Base-by-base conservation (phyloP, 2,329 filamentous ascomycete species). In the Sclerotinia borealis region DNA sequence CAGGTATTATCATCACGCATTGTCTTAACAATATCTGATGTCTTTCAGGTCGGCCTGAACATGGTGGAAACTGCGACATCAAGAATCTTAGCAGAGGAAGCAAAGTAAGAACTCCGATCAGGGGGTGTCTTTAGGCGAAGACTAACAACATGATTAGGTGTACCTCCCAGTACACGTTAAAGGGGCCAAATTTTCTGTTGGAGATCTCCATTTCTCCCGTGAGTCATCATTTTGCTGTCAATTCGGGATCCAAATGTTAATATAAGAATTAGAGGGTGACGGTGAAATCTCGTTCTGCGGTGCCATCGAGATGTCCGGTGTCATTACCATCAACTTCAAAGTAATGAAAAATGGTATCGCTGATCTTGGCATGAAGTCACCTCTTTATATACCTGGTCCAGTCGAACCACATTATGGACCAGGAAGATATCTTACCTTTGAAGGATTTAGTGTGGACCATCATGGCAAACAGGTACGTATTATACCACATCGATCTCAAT, bases 231-330 rank as follows among this genome's bases (percentile, higher is more conserved):
- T 27, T 3, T 27, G 29, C 15, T 19, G 25, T 55, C 22, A 19
- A n/a, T 55, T 6, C 19, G 10, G n/a, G 29, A 48, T 29, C 13
- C 13, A n/a, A 13, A 36, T 15, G 7, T 22, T 54, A 19, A 61
- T 36, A 7, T 29, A 50, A 11, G 96, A 95, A 76, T 88, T 85
- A 4, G 90, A 96, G 76, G 92, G 92, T 10, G 92, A 96, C 72
- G 92, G 92, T 8, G 92, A 96, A 74, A 96, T 96, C 65, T 91
- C 87, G 3, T 97, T 92, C 73, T 92, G 89, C 68, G 89, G 89
- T 25, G 93, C 92, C 7, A 97, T 96, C 71, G 93, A 97, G 76
- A 97, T 97, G 90, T 91, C 92, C 0, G 92, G 92, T 5, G 80
- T 91, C 49, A 96, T 96, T 70, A 96, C 92, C 3, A 84, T 96